Evolutionary conservation across 169 alveolate species (phyloP).

Genomic region (Sarcocystis neurona): DNA sequence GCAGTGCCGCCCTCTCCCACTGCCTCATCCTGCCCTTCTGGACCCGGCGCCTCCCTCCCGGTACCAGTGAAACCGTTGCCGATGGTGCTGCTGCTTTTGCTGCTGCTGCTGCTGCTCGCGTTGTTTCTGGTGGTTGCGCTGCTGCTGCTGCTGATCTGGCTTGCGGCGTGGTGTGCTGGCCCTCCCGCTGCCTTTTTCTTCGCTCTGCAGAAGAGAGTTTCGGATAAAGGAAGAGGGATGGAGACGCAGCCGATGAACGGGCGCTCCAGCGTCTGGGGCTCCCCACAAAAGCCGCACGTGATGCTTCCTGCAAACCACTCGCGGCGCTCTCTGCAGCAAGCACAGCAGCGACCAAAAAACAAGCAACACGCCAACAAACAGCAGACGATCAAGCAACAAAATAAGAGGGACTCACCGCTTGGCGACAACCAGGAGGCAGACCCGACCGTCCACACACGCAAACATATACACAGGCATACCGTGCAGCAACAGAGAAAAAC

Average conservation of each 20-base stretch:
- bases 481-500: no score
- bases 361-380: not conserved
- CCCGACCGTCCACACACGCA: no score
- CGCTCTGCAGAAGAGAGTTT: no score
- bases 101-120: conserved; percentile 35
- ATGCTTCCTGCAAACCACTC: conserved; percentile 41
- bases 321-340: conserved; percentile 25
- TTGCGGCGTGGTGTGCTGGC: no score
- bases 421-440: not conserved
- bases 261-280: conserved; percentile 32
- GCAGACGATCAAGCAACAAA: not conserved
- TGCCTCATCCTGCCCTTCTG: no score
- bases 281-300: conserved; percentile 48
- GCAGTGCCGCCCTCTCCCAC: no score
- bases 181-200: no score
- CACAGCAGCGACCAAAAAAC: not conserved
- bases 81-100: no score
- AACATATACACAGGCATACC: no score
- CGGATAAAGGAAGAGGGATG: conserved; percentile 34
- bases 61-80: no score
- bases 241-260: conserved; percentile 60
- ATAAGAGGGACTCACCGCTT: not conserved
- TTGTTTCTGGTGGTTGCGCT: not conserved
- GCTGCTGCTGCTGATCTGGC: no score
- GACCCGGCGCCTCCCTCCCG: no score